phyloP scores from a whole-genome alignment of 768 basidiomycete species.

The Lactarius vividus region DNA sequence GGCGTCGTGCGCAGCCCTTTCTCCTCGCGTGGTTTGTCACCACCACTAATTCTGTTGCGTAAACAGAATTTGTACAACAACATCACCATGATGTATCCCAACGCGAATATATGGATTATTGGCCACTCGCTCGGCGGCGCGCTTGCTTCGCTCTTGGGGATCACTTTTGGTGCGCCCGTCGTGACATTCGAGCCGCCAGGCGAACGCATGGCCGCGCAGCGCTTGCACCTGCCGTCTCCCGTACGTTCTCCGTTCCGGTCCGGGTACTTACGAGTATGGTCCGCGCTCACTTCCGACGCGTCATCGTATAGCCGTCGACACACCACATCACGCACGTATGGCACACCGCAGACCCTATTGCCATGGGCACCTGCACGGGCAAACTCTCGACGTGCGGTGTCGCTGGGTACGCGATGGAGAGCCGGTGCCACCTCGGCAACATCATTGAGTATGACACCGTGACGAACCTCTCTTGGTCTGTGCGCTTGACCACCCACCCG shows the following conservation, averaged over 20 bases:
- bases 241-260: constrained; percentile 42
- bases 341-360: constrained; percentile 92
- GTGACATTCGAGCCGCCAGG: constrained; percentile 87
- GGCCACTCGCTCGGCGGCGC: constrained; percentile 87
- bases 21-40: background rate
- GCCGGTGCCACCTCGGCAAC: constrained; percentile 80
- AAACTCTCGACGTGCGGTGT: constrained; percentile 73
- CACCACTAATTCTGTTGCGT: background rate
- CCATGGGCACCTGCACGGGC: constrained; percentile 82
- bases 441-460: constrained; percentile 93
- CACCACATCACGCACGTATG: constrained; percentile 85
- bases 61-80: constrained; percentile 88
- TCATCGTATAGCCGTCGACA: constrained; percentile 51
- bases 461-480: constrained; percentile 77
- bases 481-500: constrained; percentile 76
- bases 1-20: constrained; percentile 60
- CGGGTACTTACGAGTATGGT: background rate
- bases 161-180: constrained; percentile 90
- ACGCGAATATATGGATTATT: constrained; percentile 85
- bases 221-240: constrained; percentile 85
- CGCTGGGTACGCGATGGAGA: constrained; percentile 85
- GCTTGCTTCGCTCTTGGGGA: constrained; percentile 77
- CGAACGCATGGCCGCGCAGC: constrained; percentile 56
- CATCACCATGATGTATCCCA: constrained; percentile 85
- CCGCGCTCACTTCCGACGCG: background rate